These are phyloP conservation scores for Furcasterigmium sp. DNA, from an alignment of 2,329 filamentous ascomycete genomes.

Conservation along the genomic window DNA sequence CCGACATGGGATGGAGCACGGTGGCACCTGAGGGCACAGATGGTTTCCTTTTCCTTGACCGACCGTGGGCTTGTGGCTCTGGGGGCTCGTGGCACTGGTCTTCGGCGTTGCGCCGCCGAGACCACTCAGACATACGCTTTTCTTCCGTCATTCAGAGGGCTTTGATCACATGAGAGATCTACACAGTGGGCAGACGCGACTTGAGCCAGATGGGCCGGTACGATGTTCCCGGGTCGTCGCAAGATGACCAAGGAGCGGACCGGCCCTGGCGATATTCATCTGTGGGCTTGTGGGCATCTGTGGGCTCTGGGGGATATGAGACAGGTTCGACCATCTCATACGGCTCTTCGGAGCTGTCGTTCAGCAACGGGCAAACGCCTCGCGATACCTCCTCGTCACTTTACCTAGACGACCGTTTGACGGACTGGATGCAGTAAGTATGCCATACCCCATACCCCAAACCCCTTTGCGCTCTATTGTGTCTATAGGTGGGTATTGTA, in stretches of 20 bases:
- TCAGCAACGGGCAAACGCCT: not conserved
- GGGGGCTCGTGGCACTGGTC: constrained; percentile 14
- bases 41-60: constrained; percentile 24
- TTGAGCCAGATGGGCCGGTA: constrained; percentile 20
- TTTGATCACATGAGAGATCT: constrained; percentile 15
- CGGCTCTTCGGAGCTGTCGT: constrained; percentile 1
- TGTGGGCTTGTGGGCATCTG: constrained; percentile 21
- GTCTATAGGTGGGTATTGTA: constrained; percentile 1
- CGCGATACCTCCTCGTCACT: not conserved
- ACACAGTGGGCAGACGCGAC: constrained; percentile 15
- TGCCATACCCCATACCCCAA: constrained; percentile 3
- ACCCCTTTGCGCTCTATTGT: constrained; percentile 7
- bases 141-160: constrained; percentile 21
- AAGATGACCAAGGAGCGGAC: constrained; percentile 21
- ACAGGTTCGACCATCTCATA: not conserved
- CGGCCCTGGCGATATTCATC: constrained; percentile 22
- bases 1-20: constrained; percentile 28
- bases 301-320: constrained; percentile 36
- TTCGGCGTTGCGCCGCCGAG: constrained; percentile 5
- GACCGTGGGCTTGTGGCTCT: constrained; percentile 21
- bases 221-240: constrained; percentile 21
- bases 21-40: constrained; percentile 47
- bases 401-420: not conserved
- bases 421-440: constrained; percentile 11
- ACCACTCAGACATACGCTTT: constrained; percentile 10